phyloP scores from a whole-genome alignment of 257 asterid genomes.

The Haberlea rhodopensis region DNA sequence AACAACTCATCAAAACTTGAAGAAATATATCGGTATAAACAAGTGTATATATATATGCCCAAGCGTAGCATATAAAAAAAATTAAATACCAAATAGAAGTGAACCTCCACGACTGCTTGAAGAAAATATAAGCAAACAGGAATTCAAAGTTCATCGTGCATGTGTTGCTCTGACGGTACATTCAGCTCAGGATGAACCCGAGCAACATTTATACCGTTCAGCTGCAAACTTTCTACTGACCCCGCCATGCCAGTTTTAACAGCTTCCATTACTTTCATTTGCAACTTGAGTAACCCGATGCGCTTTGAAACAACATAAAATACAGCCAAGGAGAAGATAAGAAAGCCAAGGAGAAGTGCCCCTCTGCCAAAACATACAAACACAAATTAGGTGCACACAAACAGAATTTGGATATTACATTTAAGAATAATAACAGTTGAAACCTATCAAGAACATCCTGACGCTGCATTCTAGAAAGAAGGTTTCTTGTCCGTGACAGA shows the following conservation, averaged over 20 bases:
- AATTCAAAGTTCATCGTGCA: conserved; percentile 82
- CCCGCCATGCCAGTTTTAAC: conserved; percentile 72
- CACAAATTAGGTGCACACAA: conserved; percentile 12
- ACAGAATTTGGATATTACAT: background rate
- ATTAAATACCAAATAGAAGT: no score
- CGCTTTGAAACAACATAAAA: conserved; percentile 93
- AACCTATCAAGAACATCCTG: conserved; percentile 91
- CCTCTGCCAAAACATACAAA: conserved; percentile 48
- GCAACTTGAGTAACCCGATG: conserved; percentile 78
- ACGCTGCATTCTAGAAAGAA: conserved; percentile 86
- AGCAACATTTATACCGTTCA: conserved; percentile 40
- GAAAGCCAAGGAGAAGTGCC: conserved; percentile 61
- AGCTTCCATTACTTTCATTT: conserved; percentile 64
- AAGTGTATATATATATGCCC: no score
- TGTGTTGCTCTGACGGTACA: conserved; percentile 49
- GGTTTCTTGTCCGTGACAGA: conserved; percentile 74
- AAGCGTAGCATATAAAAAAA: no score
- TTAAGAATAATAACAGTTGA: background rate
- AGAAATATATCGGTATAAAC: no score
- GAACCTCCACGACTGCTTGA: no score
- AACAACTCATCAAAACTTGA: no score
- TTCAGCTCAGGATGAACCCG: conserved; percentile 45
- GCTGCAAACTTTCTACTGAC: conserved; percentile 39
- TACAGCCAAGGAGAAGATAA: conserved; percentile 76
- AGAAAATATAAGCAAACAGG: background rate